phyloP scores from a whole-genome alignment of 805 yeast species.

The Pichia rugopelliculosa region DNA sequence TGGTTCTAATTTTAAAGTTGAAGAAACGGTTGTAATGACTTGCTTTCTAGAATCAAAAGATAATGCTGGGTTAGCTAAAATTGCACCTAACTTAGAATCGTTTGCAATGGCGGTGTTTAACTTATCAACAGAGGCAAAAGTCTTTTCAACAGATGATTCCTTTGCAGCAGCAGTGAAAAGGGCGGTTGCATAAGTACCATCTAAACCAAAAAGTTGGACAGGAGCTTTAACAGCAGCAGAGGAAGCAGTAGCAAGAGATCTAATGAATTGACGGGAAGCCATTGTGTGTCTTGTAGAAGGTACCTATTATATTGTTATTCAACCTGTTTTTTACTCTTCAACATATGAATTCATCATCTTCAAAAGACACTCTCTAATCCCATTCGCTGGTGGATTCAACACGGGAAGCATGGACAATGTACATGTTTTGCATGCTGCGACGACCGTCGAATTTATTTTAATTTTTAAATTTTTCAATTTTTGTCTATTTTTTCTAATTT shows the following conservation, averaged over 20 bases:
- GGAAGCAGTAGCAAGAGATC: slow-evolving; percentile 65
- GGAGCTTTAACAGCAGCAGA: slow-evolving; percentile 59
- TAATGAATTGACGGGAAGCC: slow-evolving; percentile 60
- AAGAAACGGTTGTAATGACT: slow-evolving; percentile 55
- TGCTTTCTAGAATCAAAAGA: slow-evolving; percentile 64
- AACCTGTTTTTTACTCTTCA: not conserved
- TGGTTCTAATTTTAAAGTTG: slow-evolving; percentile 48
- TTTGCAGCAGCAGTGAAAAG: slow-evolving; percentile 86
- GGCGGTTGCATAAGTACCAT: slow-evolving; percentile 96
- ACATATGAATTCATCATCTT: not conserved
- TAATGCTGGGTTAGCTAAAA: slow-evolving; percentile 78
- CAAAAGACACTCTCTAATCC: not conserved
- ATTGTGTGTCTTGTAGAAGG: slow-evolving; percentile 23
- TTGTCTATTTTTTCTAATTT: not conserved
- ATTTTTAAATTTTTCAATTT: not conserved
- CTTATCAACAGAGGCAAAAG: slow-evolving; percentile 58
- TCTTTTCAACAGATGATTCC: slow-evolving; percentile 61
- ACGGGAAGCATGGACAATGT: not conserved
- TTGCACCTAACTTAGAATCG: slow-evolving; percentile 57
- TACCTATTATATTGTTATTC: not conserved
- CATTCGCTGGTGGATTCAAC: not conserved
- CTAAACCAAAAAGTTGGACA: slow-evolving; percentile 88
- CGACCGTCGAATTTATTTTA: not conserved
- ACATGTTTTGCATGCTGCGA: not conserved
- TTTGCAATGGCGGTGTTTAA: slow-evolving; percentile 46